These are phyloP conservation scores for Verticillium klebahnii DNA, from an alignment of 2,329 filamentous ascomycete species.

Conservation along the genomic window DNA sequence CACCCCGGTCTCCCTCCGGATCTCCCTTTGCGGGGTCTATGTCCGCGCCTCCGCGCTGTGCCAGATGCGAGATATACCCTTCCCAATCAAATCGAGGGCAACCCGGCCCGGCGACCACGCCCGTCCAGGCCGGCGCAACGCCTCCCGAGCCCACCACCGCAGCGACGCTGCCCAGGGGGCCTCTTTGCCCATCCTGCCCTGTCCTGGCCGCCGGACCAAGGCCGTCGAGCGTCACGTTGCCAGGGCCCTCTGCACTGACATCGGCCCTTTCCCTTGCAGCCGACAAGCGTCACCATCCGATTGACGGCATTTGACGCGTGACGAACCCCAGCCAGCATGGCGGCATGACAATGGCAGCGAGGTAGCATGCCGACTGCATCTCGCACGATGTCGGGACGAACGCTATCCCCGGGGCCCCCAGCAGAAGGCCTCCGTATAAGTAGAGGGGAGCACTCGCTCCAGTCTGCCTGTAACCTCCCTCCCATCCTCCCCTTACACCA, in stretches of 20 bases:
- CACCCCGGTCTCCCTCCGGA: neutral
- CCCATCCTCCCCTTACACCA: neutral
- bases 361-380: neutral
- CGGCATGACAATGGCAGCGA: neutral
- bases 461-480: neutral
- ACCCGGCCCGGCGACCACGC: neutral
- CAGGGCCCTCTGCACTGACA: neutral
- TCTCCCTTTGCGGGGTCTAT: neutral
- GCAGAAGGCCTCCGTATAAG: too few relatives aligned
- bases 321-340: neutral
- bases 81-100: conserved; percentile 2
- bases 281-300: neutral
- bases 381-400: too few relatives aligned
- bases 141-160: neutral
- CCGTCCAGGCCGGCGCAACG: conserved; percentile 1
- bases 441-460: neutral
- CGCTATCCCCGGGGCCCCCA: too few relatives aligned
- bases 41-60: neutral
- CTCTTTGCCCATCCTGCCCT: neutral
- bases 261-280: neutral
- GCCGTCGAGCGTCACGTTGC: neutral
- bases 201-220: neutral
- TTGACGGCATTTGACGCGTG: neutral
- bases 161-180: neutral
- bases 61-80: conserved; percentile 2